phyloP scores from a whole-genome alignment of 352 stramenopile genomes.

The Pythium graminicola region DNA sequence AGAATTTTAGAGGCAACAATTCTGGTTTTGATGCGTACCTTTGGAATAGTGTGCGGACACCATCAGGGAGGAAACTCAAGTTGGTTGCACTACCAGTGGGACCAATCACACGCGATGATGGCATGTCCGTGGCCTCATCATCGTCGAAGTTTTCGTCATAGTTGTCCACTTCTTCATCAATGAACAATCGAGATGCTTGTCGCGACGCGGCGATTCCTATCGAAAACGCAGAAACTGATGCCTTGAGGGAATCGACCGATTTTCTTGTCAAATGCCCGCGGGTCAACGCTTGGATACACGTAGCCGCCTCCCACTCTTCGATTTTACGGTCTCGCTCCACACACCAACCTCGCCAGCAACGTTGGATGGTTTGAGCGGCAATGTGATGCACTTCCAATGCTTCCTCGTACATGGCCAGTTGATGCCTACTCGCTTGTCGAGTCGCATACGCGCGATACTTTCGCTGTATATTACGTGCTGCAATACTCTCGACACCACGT shows the following conservation, averaged over 20 bases:
- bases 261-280: conserved; percentile 49
- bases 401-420: conserved; percentile 30
- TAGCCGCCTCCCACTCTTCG: conserved; percentile 48
- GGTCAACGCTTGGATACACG: conserved; percentile 60
- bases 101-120: background rate
- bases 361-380: conserved; percentile 46
- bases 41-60: conserved; percentile 32
- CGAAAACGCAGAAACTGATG: conserved; percentile 20
- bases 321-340: conserved; percentile 19
- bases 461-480: conserved; percentile 44
- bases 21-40: background rate
- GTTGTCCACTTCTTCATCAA: conserved; percentile 16
- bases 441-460: conserved; percentile 28
- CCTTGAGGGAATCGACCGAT: conserved; percentile 37
- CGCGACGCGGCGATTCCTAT: conserved; percentile 1
- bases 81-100: conserved; percentile 20
- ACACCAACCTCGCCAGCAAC: conserved; percentile 31
- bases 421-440: conserved; percentile 20
- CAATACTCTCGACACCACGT: conserved; percentile 40
- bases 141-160: conserved; percentile 9
- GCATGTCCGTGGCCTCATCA: background rate
- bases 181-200: background rate
- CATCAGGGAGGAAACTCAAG: conserved; percentile 36
- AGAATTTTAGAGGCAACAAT: background rate
- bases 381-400: conserved; percentile 42